Evolutionary conservation across 129 eudicot species (phyloP).

Genomic region (Flaveria bidentis): DNA sequence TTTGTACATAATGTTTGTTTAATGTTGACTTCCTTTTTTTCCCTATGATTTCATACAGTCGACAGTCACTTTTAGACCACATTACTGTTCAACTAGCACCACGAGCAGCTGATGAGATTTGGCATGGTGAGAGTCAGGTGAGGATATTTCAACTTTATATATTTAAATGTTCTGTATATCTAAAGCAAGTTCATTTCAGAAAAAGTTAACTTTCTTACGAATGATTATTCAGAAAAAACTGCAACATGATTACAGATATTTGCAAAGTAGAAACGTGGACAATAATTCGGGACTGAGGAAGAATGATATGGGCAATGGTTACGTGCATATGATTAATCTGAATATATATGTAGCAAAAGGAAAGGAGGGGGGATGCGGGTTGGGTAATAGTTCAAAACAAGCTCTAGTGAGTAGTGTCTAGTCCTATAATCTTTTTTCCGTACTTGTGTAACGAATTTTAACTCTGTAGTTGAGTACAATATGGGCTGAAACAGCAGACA

Average conservation of each 20-base stretch:
- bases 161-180: neutral
- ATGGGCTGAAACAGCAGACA: conserved; percentile 81
- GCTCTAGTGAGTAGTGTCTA: neutral
- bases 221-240: neutral
- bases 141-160: conserved; percentile 14
- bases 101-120: conserved; percentile 95
- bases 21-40: neutral
- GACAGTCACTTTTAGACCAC: conserved; percentile 81
- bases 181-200: neutral
- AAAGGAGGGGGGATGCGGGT: neutral
- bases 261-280: neutral
- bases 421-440: neutral
- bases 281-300: neutral
- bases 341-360: neutral
- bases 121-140: conserved; percentile 85
- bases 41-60: conserved; percentile 46
- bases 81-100: conserved; percentile 91
- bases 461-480: conserved; percentile 80
- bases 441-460: neutral
- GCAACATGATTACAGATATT: neutral
- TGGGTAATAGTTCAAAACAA: neutral
- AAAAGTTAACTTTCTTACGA: neutral
- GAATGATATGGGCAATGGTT: neutral
- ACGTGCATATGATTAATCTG: neutral
- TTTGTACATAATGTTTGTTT: neutral